These are phyloP conservation scores for Madurella mycetomatis DNA, from an alignment of 2,329 filamentous ascomycete genomes.

Conservation along the genomic window DNA sequence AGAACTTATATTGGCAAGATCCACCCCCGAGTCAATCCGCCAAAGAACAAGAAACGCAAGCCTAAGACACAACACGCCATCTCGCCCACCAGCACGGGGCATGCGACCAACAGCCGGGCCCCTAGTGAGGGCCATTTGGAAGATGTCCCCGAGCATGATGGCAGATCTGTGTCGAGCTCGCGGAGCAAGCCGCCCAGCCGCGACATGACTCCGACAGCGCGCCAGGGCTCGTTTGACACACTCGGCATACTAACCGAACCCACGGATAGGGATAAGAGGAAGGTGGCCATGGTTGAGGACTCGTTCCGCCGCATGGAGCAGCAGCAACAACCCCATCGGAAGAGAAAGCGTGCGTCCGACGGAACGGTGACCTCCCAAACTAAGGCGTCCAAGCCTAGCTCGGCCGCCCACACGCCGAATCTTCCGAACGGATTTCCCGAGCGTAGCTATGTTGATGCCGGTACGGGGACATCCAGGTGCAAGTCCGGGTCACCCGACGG, in stretches of 20 bases:
- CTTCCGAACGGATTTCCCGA: slow-evolving; percentile 34
- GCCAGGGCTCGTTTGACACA: slow-evolving; percentile 57
- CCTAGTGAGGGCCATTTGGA: slow-evolving; percentile 59
- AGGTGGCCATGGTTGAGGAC: slow-evolving; percentile 62
- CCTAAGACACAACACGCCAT: slow-evolving; percentile 49
- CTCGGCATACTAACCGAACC: slow-evolving; percentile 58
- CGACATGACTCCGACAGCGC: slow-evolving; percentile 56
- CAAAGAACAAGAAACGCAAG: slow-evolving; percentile 53
- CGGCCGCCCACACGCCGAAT: slow-evolving; percentile 21
- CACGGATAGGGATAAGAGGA: slow-evolving; percentile 63
- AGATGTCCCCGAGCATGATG: slow-evolving; percentile 51
- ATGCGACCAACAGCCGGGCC: slow-evolving; percentile 59
- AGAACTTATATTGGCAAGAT: slow-evolving; percentile 50
- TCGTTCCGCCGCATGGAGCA: slow-evolving; percentile 60
- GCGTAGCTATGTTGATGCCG: slow-evolving; percentile 48
- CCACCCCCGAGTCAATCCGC: slow-evolving; percentile 35
- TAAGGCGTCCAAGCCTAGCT: slow-evolving; percentile 27
- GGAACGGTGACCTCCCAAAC: slow-evolving; percentile 36
- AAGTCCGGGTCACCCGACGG: slow-evolving; percentile 47
- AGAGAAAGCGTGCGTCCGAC: slow-evolving; percentile 61
- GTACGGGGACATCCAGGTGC: slow-evolving; percentile 43
- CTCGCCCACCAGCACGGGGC: slow-evolving; percentile 59
- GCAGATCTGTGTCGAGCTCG: slow-evolving; percentile 45
- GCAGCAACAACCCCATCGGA: slow-evolving; percentile 45
- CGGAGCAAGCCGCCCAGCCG: slow-evolving; percentile 64